Conservation (phyloP, 805 yeast species). For the Yamadazyma philogaea region DNA sequence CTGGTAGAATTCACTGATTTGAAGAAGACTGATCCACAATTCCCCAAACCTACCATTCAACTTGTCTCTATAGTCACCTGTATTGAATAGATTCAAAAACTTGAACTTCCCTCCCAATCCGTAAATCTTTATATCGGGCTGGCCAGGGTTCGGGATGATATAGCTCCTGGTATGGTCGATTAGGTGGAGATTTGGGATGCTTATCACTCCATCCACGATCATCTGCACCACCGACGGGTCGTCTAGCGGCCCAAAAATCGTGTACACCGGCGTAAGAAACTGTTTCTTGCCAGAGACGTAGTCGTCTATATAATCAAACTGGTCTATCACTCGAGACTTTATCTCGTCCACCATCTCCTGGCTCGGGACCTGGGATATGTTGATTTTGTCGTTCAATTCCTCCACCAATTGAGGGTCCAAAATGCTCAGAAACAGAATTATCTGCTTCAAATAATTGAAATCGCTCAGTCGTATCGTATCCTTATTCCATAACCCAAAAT, state of each 20-base stretch:
- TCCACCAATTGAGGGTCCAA: slow-evolving; percentile 48
- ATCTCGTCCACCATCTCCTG: slow-evolving; percentile 12
- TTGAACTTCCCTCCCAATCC: slow-evolving; percentile 75
- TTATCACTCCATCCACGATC: slow-evolving; percentile 52
- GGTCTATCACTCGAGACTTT: slow-evolving; percentile 7
- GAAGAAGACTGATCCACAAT: slow-evolving; percentile 70
- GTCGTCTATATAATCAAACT: slow-evolving; percentile 11
- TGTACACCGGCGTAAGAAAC: slow-evolving; percentile 63
- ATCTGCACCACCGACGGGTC: slow-evolving; percentile 65
- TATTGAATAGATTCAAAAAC: slow-evolving; percentile 55
- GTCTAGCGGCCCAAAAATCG: slow-evolving; percentile 74
- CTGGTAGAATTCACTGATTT: slow-evolving; percentile 59
- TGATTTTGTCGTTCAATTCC: slow-evolving; percentile 51
- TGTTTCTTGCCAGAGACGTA: slow-evolving; percentile 34
- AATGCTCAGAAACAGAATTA: slow-evolving; percentile 64
- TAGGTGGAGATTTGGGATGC: slow-evolving; percentile 54
- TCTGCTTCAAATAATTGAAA: slow-evolving; percentile 55
- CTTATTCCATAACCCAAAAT: slow-evolving; percentile 70
- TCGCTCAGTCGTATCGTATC: slow-evolving; percentile 52
- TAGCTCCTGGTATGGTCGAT: slow-evolving; percentile 57
- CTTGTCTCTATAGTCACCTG: slow-evolving; percentile 11
- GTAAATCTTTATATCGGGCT: slow-evolving; percentile 49
- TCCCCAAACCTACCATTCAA: slow-evolving; percentile 47
- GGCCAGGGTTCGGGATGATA: slow-evolving; percentile 31
- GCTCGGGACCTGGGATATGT: slow-evolving; percentile 17